phyloP scores from a whole-genome alignment of 306 rosid species.

The Ormosia emarginata region DNA sequence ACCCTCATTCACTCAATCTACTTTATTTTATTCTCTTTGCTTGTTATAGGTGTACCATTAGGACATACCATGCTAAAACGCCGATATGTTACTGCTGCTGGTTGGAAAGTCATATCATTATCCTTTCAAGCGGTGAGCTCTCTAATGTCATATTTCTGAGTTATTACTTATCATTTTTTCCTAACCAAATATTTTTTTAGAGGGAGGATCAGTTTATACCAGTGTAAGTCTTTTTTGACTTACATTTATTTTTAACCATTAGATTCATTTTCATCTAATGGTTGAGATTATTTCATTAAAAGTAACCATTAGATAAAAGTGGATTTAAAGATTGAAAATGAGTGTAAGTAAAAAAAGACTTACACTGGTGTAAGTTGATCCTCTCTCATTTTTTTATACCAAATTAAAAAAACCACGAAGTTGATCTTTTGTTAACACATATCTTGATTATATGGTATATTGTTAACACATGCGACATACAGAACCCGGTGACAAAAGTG shows the following conservation, averaged over 20 bases:
- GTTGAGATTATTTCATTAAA: no score
- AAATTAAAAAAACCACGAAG: not conserved
- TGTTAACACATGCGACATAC: not conserved
- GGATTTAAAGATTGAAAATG: no score
- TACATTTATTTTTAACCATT: no score
- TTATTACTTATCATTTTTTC: not conserved
- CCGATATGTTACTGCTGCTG: constrained; percentile 71
- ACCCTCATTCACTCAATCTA: not conserved
- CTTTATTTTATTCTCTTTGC: constrained; percentile 6
- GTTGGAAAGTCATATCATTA: constrained; percentile 77
- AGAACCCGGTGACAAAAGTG: not conserved
- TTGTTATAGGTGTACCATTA: constrained; percentile 61
- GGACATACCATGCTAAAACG: constrained; percentile 86
- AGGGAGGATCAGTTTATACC: no score
- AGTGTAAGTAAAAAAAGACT: no score
- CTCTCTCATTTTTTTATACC: no score
- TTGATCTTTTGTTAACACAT: not conserved
- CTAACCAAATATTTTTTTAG: not conserved
- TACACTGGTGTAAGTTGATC: no score
- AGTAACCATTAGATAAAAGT: no score
- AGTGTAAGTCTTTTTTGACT: no score
- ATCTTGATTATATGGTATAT: not conserved
- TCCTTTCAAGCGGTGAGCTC: constrained; percentile 71
- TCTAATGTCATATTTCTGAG: not conserved
- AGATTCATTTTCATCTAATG: no score